Conservation (phyloP, 208 protist species). For the Crithidia fasciculata region DNA sequence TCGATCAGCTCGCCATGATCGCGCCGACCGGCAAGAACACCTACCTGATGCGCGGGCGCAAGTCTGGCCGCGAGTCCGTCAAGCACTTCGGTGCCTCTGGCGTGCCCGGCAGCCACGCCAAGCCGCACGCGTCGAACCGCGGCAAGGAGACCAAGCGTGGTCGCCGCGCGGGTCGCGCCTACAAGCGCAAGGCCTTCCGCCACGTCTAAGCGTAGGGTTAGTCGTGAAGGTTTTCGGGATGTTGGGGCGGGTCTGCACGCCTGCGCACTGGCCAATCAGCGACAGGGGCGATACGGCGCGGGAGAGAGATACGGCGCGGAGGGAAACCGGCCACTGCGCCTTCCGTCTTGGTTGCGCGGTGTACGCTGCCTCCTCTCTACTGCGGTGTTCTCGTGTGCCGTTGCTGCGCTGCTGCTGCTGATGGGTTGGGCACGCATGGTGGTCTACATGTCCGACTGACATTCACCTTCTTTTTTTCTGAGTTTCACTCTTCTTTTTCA, state of each 20-base stretch:
- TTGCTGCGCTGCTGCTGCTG: background rate
- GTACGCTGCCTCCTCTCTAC: background rate
- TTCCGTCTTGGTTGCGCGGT: background rate
- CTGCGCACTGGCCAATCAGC: background rate
- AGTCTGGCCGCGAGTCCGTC: slow-evolving; percentile 94
- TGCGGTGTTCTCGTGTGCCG: background rate
- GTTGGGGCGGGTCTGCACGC: slow-evolving; percentile 16
- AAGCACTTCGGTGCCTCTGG: slow-evolving; percentile 99
- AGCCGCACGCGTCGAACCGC: slow-evolving; percentile 86
- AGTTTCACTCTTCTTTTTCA: slow-evolving; percentile 17
- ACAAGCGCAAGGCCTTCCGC: slow-evolving; percentile 82
- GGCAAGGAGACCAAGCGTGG: slow-evolving; percentile 95
- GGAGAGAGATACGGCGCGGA: background rate
- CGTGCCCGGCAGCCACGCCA: slow-evolving; percentile 90
- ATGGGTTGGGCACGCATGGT: background rate
- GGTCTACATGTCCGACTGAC: slow-evolving; percentile 22
- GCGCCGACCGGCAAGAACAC: slow-evolving; percentile 97
- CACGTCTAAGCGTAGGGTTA: slow-evolving; percentile 52
- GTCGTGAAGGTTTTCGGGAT: slow-evolving; percentile 5
- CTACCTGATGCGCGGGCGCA: slow-evolving; percentile 97
- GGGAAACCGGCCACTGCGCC: background rate
- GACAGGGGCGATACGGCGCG: background rate
- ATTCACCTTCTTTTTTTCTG: slow-evolving; percentile 2
- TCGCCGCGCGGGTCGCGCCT: slow-evolving; percentile 90
- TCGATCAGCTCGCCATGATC: slow-evolving; percentile 97